Percentiles rank a stretch among this genome's conserved stretches.
phyloP scores from a whole-genome alignment of 805 yeast genomes.

The Zygosaccharomyces pseudorouxii region DNA sequence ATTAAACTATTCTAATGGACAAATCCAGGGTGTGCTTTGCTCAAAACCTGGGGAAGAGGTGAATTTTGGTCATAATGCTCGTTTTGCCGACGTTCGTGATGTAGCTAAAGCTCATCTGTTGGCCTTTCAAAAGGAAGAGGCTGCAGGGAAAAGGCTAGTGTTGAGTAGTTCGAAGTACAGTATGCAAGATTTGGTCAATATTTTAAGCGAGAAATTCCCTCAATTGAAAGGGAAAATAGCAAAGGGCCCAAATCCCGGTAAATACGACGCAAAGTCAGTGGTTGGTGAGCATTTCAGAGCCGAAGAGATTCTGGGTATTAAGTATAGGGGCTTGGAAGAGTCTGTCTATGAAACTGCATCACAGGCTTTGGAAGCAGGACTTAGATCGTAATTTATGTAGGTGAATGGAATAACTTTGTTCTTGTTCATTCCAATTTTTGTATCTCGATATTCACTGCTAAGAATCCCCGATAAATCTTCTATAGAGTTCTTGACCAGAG shows the following conservation, averaged over 20 bases:
- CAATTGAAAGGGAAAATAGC: slow-evolving; percentile 43
- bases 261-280: slow-evolving; percentile 3
- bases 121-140: slow-evolving; percentile 42
- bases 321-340: slow-evolving; percentile 18
- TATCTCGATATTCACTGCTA: neutral
- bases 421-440: too few species aligned
- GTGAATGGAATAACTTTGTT: neutral
- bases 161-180: slow-evolving; percentile 23
- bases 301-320: slow-evolving; percentile 22
- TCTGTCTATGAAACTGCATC: slow-evolving; percentile 23
- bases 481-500: too few species aligned
- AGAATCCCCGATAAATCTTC: neutral
- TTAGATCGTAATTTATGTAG: neutral
- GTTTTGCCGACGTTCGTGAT: slow-evolving; percentile 54
- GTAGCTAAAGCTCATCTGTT: slow-evolving; percentile 53
- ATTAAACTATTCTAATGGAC: slow-evolving; percentile 37
- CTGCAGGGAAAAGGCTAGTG: slow-evolving; percentile 35
- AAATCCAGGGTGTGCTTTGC: slow-evolving; percentile 32
- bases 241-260: slow-evolving; percentile 35
- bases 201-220: slow-evolving; percentile 39
- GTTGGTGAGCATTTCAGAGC: slow-evolving; percentile 18
- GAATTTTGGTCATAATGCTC: slow-evolving; percentile 23
- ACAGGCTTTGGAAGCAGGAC: slow-evolving; percentile 21
- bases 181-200: slow-evolving; percentile 28
- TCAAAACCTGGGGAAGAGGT: slow-evolving; percentile 27